A percentile compares a stretch with the other conserved stretches of the same genome.
Conservation (phyloP, 169 alveolate species). For the Plasmodium vivax region DNA sequence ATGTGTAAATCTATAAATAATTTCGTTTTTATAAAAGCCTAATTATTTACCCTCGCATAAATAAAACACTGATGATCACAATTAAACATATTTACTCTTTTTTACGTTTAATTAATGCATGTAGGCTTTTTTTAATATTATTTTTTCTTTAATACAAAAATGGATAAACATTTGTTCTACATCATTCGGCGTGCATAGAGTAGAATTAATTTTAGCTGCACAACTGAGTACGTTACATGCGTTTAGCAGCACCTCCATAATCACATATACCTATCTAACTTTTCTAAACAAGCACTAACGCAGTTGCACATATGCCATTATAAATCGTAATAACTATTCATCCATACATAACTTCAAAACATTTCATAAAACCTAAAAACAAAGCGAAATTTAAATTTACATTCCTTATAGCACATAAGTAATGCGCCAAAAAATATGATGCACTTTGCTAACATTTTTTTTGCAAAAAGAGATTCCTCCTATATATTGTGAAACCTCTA, state of each 20-base stretch:
- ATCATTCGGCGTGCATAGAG: background rate
- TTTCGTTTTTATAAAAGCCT: background rate
- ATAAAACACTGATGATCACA: background rate
- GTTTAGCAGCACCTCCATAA: background rate
- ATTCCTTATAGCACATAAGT: background rate
- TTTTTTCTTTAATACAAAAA: background rate
- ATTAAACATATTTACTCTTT: background rate
- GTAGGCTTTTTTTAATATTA: background rate
- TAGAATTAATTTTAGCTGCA: background rate
- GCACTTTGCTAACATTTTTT: background rate
- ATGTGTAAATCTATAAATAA: background rate
- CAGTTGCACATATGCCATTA: background rate
- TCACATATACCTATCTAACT: background rate
- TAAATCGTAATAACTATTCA: background rate
- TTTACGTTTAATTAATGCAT: background rate
- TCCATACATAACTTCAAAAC: background rate
- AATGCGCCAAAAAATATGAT: background rate
- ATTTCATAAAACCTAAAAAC: background rate
- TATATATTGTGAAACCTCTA: background rate
- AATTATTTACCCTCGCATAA: background rate
- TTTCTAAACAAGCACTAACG: background rate
- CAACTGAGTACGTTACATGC: background rate
- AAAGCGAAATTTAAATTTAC: background rate
- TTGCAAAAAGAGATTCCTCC: background rate
- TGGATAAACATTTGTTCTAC: background rate